phyloP scores from a whole-genome alignment of 441 rosid species.

The Aquilaria agallochum region DNA sequence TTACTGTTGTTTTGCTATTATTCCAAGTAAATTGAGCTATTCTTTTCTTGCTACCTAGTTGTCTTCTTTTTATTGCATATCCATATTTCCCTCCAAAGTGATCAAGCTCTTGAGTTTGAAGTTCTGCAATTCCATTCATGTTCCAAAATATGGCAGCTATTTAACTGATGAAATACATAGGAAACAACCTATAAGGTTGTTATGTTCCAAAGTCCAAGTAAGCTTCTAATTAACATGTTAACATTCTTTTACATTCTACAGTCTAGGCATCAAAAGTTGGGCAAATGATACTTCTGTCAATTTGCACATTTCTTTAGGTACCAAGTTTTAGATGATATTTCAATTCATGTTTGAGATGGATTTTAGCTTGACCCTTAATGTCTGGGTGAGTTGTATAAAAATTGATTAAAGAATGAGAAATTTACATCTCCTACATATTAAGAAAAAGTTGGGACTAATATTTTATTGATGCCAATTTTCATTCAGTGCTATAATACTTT shows the following conservation, averaged over 20 bases:
- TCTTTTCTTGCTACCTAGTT: slow-evolving; percentile 4
- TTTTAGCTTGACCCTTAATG: too few relatives aligned
- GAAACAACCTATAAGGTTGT: too few relatives aligned
- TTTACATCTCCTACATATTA: too few relatives aligned
- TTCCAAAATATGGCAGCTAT: too few relatives aligned
- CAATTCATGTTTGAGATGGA: neutral
- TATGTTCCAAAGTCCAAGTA: too few relatives aligned
- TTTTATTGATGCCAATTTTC: neutral
- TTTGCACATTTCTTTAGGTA: slow-evolving; percentile 78
- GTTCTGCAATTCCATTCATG: too few relatives aligned
- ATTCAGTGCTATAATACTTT: too few relatives aligned
- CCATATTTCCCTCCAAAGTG: neutral
- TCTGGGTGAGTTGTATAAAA: neutral
- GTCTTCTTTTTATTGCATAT: slow-evolving; percentile 1
- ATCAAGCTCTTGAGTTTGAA: too few relatives aligned
- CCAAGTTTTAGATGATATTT: slow-evolving; percentile 10
- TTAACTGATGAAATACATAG: too few relatives aligned
- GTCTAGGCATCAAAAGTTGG: slow-evolving; percentile 80
- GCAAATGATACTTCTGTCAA: slow-evolving; percentile 80
- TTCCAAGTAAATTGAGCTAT: slow-evolving; percentile 47
- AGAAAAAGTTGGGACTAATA: too few relatives aligned
- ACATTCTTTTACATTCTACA: slow-evolving; percentile 22
- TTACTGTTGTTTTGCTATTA: slow-evolving; percentile 80
- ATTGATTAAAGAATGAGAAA: too few relatives aligned
- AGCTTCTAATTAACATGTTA: too few relatives aligned